A percentile compares a stretch with the other conserved stretches of the same genome.
These are phyloP conservation scores for Aspergillus fumigatus DNA, from an alignment of 2,329 filamentous ascomycete species.

Conservation along the genomic window DNA sequence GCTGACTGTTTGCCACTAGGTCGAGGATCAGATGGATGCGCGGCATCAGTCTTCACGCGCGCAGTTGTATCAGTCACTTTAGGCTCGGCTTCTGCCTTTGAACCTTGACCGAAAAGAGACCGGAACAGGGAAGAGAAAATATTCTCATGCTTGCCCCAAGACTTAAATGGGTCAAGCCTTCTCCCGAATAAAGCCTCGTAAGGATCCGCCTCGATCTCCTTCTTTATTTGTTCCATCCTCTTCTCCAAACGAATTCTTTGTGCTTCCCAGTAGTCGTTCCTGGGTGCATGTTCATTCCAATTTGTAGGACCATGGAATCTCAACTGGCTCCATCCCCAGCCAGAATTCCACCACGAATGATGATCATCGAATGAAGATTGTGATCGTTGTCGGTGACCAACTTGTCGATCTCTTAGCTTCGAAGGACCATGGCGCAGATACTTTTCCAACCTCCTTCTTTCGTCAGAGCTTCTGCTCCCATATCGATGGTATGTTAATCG, in stretches of 20 bases:
- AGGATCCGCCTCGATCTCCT: slow-evolving; percentile 34
- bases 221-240: slow-evolving; percentile 36
- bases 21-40: slow-evolving; percentile 1
- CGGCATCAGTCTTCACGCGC: neutral
- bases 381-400: neutral
- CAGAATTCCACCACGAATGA: slow-evolving; percentile 13
- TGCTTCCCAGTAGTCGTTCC: slow-evolving; percentile 17
- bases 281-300: neutral
- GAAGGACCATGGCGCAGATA: slow-evolving; percentile 1
- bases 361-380: slow-evolving; percentile 3
- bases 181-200: slow-evolving; percentile 39
- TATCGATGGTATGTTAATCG: slow-evolving; percentile 2
- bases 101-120: slow-evolving; percentile 21
- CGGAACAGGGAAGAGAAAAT: slow-evolving; percentile 29
- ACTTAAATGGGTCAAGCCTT: slow-evolving; percentile 22
- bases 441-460: slow-evolving; percentile 2
- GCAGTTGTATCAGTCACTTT: neutral
- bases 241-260: slow-evolving; percentile 19
- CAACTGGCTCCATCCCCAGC: slow-evolving; percentile 8
- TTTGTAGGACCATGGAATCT: neutral
- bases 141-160: slow-evolving; percentile 16
- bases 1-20: slow-evolving; percentile 2
- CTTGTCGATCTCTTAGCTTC: neutral
- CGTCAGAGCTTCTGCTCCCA: neutral
- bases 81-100: neutral